A percentile compares a stretch with the other conserved stretches of the same genome.
Evolutionary conservation across 78 protist genomes (phyloP).

Genomic region (Pelomyxa schiedti): DNA sequence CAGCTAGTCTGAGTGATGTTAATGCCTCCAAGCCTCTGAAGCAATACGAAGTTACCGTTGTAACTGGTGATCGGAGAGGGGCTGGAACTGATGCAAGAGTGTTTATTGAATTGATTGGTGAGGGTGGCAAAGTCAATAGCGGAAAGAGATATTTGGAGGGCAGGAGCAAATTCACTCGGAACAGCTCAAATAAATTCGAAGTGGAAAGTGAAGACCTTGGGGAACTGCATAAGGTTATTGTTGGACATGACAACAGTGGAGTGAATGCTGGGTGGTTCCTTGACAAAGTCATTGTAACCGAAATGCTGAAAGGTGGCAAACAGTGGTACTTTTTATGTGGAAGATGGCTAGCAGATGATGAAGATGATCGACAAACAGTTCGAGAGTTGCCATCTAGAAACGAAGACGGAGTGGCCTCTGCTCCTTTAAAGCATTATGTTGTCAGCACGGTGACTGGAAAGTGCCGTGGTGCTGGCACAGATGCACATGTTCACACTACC

Average conservation of each 20-base stretch:
- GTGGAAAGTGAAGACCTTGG: not conserved
- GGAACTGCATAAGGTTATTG: not conserved
- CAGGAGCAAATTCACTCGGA: not conserved
- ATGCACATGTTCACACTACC: not conserved
- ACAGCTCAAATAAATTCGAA: not conserved
- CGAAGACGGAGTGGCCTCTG: too few species aligned
- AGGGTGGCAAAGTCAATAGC: not conserved
- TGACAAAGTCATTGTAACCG: not conserved
- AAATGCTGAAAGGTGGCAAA: not conserved
- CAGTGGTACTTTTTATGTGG: not conserved
- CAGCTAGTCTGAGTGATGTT: not conserved
- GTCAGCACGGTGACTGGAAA: not conserved
- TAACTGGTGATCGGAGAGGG: not conserved
- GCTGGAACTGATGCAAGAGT: not conserved
- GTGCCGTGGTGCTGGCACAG: not conserved
- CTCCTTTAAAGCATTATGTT: not conserved
- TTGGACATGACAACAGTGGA: conserved; percentile 6
- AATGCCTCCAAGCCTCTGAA: not conserved
- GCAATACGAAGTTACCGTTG: not conserved
- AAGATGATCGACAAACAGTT: not conserved
- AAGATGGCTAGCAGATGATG: not conserved
- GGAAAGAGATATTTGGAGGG: not conserved
- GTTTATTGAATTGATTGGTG: not conserved
- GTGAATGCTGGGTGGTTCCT: not conserved
- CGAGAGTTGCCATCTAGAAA: not conserved